A percentile compares a stretch with the other conserved stretches of the same genome.
Conservation (phyloP, 306 rosid species). For the Inga laurina region DNA sequence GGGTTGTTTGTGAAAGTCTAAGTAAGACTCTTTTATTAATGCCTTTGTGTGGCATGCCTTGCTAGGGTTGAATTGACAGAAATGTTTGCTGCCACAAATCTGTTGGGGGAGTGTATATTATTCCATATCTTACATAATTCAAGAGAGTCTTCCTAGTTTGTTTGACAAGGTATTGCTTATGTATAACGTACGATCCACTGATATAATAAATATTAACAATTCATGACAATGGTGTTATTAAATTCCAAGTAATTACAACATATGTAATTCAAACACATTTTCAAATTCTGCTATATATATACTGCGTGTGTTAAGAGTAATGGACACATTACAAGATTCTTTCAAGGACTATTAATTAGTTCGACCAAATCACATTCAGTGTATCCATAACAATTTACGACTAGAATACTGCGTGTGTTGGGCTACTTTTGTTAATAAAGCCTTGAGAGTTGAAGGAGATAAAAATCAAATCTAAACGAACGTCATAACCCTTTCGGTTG, state of each 20-base stretch:
- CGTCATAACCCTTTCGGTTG: neutral
- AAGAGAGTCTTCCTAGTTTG: neutral
- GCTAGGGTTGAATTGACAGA: constrained; percentile 5
- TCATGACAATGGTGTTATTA: neutral
- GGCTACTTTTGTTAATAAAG: neutral
- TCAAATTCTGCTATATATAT: neutral
- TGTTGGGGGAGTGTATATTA: neutral
- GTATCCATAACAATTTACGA: neutral
- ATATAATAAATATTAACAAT: neutral
- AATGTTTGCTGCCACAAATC: neutral
- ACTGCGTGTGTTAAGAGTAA: neutral
- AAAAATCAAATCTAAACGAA: neutral
- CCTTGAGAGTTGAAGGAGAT: neutral
- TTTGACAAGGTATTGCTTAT: neutral
- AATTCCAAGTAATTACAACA: neutral
- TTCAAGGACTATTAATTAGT: neutral
- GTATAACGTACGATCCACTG: neutral
- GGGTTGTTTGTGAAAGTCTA: constrained; percentile 25
- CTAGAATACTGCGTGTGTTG: neutral
- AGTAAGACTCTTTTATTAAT: constrained; percentile 12
- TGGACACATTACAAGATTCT: too few relatives aligned
- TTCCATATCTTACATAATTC: neutral
- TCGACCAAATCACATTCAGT: neutral
- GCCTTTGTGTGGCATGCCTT: constrained; percentile 17
- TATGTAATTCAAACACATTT: neutral